Evolutionary conservation across 176 grass and related monocot species (phyloP).

Genomic region (Carex myosuroides): DNA sequence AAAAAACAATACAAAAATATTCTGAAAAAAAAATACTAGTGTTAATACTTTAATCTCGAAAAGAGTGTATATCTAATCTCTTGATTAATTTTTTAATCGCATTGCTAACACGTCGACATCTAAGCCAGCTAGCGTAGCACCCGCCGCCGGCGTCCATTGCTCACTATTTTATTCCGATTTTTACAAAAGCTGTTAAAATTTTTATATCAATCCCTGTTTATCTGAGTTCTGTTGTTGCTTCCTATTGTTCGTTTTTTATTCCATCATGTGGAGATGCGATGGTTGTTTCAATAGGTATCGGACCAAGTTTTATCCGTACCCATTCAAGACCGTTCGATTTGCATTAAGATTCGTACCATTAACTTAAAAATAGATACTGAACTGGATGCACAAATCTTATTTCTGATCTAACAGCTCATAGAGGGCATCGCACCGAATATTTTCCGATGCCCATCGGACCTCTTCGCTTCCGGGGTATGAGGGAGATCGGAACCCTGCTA

Average conservation of each 20-base stretch:
- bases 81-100: neutral
- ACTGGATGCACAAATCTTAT: too few species aligned
- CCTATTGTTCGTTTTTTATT: neutral
- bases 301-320: too few species aligned
- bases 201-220: neutral
- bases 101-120: neutral
- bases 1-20: neutral
- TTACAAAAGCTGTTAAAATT: neutral
- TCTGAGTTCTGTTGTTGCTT: neutral
- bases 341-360: too few species aligned
- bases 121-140: neutral
- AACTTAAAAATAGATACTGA: too few species aligned
- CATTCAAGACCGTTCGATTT: too few species aligned
- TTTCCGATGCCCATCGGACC: too few species aligned
- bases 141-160: neutral
- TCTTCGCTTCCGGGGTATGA: neutral
- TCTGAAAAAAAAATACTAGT: neutral
- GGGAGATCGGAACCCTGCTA: neutral
- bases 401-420: too few species aligned
- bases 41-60: neutral
- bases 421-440: too few species aligned
- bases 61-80: neutral
- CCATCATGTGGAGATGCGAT: too few species aligned
- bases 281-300: too few species aligned
- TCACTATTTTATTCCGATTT: conserved; percentile 6